Conservation (phyloP, 495 filamentous ascomycete genomes). For the Penicillium paradoxum region DNA sequence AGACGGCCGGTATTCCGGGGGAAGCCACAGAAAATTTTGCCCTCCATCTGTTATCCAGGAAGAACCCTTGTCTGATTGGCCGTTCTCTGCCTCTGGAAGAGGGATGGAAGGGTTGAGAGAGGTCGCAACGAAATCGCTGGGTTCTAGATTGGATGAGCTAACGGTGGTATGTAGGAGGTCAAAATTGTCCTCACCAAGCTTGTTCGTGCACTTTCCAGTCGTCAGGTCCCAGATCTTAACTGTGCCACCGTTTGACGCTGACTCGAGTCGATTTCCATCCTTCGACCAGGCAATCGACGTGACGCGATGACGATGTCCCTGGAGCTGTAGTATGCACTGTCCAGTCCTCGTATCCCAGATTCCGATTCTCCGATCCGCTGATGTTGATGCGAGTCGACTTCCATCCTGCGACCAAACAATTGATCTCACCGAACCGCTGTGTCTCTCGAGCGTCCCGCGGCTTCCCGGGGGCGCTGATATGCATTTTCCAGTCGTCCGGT, state of each 20-base stretch:
- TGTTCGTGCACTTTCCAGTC: too few species aligned
- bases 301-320: conserved; percentile 17
- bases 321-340: conserved; percentile 12
- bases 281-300: too few species aligned
- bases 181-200: too few species aligned
- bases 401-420: conserved; percentile 33
- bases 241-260: too few species aligned
- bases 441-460: conserved; percentile 23
- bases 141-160: not conserved
- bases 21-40: conserved; percentile 14
- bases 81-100: too few species aligned
- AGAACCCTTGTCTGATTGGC: not conserved
- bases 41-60: conserved; percentile 16
- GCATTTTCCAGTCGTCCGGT: conserved; percentile 62
- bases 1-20: conserved; percentile 15
- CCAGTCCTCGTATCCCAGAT: conserved; percentile 24
- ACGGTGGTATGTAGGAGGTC: too few species aligned
- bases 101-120: too few species aligned
- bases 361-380: conserved; percentile 23
- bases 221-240: too few species aligned
- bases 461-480: too few species aligned
- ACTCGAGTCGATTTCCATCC: too few species aligned
- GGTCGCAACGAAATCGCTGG: too few species aligned
- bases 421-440: not conserved
- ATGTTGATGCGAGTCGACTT: conserved; percentile 28